These are phyloP conservation scores for Ustilago loliicola DNA, from an alignment of 1,284 basidiomycete species.

Conservation along the genomic window DNA sequence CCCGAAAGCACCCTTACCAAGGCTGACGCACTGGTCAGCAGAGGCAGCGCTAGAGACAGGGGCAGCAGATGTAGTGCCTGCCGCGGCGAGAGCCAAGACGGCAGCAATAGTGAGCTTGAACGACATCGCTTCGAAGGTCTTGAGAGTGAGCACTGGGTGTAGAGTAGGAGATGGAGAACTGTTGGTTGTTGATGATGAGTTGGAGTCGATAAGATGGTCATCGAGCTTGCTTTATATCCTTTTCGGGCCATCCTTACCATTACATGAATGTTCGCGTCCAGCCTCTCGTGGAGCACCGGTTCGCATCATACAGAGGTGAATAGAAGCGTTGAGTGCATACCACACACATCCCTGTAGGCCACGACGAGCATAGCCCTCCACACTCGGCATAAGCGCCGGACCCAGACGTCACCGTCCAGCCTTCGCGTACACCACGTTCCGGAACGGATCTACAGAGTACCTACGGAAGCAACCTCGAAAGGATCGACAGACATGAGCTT, in stretches of 20 bases:
- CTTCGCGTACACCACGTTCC: not conserved
- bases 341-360: too few species aligned
- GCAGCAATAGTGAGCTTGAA: conserved; percentile 7
- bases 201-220: not conserved
- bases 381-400: not conserved
- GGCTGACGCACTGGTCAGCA: conserved; percentile 9
- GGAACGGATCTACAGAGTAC: not conserved
- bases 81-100: not conserved
- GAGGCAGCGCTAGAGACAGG: conserved; percentile 4
- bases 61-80: not conserved
- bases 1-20: conserved; percentile 22
- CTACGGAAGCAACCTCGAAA: not conserved
- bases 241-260: not conserved
- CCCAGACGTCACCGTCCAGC: not conserved
- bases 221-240: not conserved
- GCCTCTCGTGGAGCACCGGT: too few species aligned
- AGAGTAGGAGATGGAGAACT: not conserved
- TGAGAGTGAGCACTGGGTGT: not conserved
- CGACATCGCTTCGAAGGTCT: conserved; percentile 5
- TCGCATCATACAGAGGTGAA: too few species aligned
- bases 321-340: too few species aligned
- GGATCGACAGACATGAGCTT: not conserved
- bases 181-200: conserved; percentile 3
- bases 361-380: too few species aligned
- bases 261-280: not conserved